Percentiles rank a stretch among this genome's conserved stretches.
These are phyloP conservation scores for Rhizomucor miehei DNA, from an alignment of 371 early-diverging fungal genomes.

Conservation along the genomic window DNA sequence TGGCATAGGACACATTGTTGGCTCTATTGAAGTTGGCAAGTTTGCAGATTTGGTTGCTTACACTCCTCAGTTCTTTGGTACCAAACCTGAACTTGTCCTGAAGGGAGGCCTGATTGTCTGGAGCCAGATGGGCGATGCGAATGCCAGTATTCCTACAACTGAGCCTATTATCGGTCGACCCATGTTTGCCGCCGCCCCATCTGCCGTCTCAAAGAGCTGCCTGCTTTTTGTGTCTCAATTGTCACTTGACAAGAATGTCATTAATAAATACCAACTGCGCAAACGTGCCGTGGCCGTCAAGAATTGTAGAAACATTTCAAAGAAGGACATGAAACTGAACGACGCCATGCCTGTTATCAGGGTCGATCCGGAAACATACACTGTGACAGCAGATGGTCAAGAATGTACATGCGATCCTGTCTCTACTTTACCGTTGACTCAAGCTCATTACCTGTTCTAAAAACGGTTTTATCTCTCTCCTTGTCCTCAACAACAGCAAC, in stretches of 20 bases:
- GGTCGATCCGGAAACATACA: constrained; percentile 91
- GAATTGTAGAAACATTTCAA: constrained; percentile 72
- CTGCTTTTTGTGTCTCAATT: constrained; percentile 80
- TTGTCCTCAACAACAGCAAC: background rate
- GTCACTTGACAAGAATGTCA: constrained; percentile 58
- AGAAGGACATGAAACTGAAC: constrained; percentile 87
- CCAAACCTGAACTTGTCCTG: constrained; percentile 80
- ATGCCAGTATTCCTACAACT: constrained; percentile 65
- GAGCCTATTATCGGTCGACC: constrained; percentile 83
- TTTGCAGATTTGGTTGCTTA: constrained; percentile 89
- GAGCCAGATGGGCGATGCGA: constrained; percentile 57
- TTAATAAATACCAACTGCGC: constrained; percentile 56
- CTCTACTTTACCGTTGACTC: constrained; percentile 69
- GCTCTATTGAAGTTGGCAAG: constrained; percentile 90
- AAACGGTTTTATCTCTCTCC: background rate
- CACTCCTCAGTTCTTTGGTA: constrained; percentile 81
- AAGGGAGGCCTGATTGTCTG: constrained; percentile 86
- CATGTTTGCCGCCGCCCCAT: constrained; percentile 74
- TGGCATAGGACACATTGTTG: constrained; percentile 86
- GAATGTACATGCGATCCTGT: constrained; percentile 71
- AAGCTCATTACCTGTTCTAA: constrained; percentile 73
- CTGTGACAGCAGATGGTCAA: constrained; percentile 77
- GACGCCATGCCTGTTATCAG: constrained; percentile 67
- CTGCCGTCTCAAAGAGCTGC: constrained; percentile 53
- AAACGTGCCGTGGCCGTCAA: constrained; percentile 74